Base-by-base conservation (phyloP, 169 alveolate genomes). In the Plasmodium relictum region DNA sequence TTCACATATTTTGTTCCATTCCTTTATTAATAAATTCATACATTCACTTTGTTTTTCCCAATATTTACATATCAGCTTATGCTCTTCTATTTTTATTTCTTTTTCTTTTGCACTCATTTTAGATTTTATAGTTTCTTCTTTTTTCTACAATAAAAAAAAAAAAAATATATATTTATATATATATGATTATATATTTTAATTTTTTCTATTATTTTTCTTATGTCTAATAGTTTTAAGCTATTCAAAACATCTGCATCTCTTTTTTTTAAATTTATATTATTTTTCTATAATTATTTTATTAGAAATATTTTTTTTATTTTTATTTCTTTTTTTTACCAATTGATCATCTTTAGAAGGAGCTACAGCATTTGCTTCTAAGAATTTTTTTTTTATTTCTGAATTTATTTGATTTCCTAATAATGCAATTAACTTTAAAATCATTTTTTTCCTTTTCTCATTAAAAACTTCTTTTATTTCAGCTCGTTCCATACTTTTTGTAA, bases 21-120 rank as follows among this genome's bases (percentile, higher is more conserved):
- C 90, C 20, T 80, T 69, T 80, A 80, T 80, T 68, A 80, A 16
- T 72, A 80, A 52, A 59, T 80, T 80, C 90, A 80, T 80, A 18
- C 90, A 80, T 61, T 80, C 90, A 45, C 90, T 80, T 70, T 80
- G 90, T 45, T 80, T 66, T 68, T 66, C 73, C 90, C 90, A 80
- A 18, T 80, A 80, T 31, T 80, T 24, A 37, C 90, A 80, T 56
- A 80, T 80, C 18, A 80, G 39, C 31, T 80, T 80, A 31, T 80
- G 90, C 22, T 80, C 90, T 69, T 80, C 90, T 20, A 80, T 61
- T 80, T 80, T 80, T 80, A 80, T 66, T 54, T 80, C 90, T 61
- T 70, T 80, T 68, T 80, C 90, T 31, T 80, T 80, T 6, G 78
- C 73, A 62, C 85, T 80, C 73, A 80, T 65, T 54, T 68, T 66